Base-by-base conservation (phyloP, 164 flowering plant genomes). In the Sextonia rubra region DNA sequence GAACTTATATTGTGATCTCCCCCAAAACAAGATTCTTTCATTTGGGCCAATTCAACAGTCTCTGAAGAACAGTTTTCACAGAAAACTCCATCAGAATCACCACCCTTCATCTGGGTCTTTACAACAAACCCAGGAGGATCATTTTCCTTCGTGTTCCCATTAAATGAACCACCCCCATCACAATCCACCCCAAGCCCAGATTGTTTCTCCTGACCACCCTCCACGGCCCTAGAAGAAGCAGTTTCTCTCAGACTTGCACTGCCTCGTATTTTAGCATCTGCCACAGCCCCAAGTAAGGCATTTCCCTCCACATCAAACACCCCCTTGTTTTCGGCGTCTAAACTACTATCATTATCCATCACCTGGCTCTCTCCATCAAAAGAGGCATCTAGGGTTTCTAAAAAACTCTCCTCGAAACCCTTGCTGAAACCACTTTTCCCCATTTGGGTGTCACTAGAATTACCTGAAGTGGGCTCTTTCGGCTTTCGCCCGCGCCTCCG, bases 401-500 rank as follows among this genome's bases (percentile, higher is more conserved):
- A 23, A 14, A 7, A 12, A 22, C 8, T 12, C 64, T 12, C 64
- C 22, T 61, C 65, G 7, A 32, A 29, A 70, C 24, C 29, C 20
- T 24, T 73, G 37, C 47, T 61, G 25, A 23, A 72, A 48, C 69
- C 77, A 29, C 69, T 32, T 63, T 70, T 61, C n/a, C 25, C 29
- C 24, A 77, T 48, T 2, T 69, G 66, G 72, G 25, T 64, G 47
- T 64, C 69, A 4, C 8, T 29, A 17, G 60, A 64, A 65, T 63
- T 64, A 64, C 61, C 69, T 37, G 66, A 70, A 60, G 23, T 2
- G 15, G 0, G 80, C 66, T 85, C 82, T 78, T 75, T 80, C 14
- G 85, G 83, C 74, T 77, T 80, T 66, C 83, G 77, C 55, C 89
- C 83, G 1, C 74, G 29, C 22, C 69, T 67, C 60, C 62, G 71